Evolutionary conservation across 2,329 filamentous ascomycete genomes (phyloP), one percentile per base, ranked within the genome.

Genomic region (Rhynchosporium graminicola): DNA sequence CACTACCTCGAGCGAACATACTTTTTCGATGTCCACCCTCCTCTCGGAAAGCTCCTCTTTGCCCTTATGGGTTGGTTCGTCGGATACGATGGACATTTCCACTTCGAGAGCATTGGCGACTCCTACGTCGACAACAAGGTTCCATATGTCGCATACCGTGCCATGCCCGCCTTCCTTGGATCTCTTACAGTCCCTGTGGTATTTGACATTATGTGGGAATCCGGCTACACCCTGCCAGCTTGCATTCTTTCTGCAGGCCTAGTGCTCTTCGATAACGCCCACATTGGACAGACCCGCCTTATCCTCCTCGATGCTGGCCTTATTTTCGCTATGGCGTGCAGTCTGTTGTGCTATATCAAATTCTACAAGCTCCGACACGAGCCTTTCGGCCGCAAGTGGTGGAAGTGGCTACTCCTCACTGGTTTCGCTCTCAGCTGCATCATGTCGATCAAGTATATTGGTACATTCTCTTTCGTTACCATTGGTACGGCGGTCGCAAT

Each of bases 121-220:
- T 98, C 94, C 20, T 99, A 99, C 81, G 91, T 98, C 72, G 85
- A 88, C 64, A 97, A 99, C 83, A 95, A 96, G 75, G 93, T 99
- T 47, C 95, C 95, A 43, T 99, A 99, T 77, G 90, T 99, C 66
- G 93, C 95, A 65, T 97, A 96, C 80, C 91, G 95, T 71, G 90
- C 93, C 51, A 86, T 99, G 81, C 95, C 95, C 47, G 95, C 95
- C 63, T 85, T 95, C 56, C 86, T 98, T 70, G 95, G 95, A 68
- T 89, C 95, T 61, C 80, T 99, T 69, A 99, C 95, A 10, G 92
- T 99, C 57, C 90, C 93, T n/a, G 90, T 94, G 54, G 88, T 91
- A 61, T 99, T 96, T 77, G 80, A 96, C 75, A 99, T 97, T 77
- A 99, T 99, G 95, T 99, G 95, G 95, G 95, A 99, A 79, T 98